Base-by-base conservation (phyloP, 2,329 filamentous ascomycete genomes). In the Calycina herbarum region DNA sequence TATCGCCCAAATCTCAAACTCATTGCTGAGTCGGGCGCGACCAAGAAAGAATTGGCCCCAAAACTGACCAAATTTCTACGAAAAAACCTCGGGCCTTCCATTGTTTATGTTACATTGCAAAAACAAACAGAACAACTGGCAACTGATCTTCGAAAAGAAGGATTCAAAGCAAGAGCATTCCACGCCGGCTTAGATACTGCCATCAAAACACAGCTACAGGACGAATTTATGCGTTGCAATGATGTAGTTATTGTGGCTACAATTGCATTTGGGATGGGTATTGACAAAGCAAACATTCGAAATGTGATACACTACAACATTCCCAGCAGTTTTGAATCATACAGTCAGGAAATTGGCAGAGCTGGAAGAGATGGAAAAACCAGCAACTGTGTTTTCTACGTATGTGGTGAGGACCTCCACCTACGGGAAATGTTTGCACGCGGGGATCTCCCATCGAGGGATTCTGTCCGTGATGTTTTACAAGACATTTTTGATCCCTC, bases 91-190 rank as follows among this genome's bases (percentile, higher is more conserved):
- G 87, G 86, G 0, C 78, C 86, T 2, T 84, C 84, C 0, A 83
- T 89, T 27, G 79, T 89, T 13, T 89, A 89, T 63, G 85, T 88
- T 1, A 87, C 85, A 0, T 73, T 83, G 0, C 86, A 88, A 65
- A 82, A 80, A 72, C 81, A 85, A 69, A 79, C 84, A 0, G 83
- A 82, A 64, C 57, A 63, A 0, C 73, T 86, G 6, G 82, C 82
- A 1, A 45, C 65, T 0, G 69, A 75, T 1, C 71, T 86, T 1
- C 69, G 66, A 0, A 65, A 66, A 0, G 65, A 79, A 5, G 78
- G 78, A 0, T 81, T 84, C 64, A 77, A 78, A 2, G 80, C 80
- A 0, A 74, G 76, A 2, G 76, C 79, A 7, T 86, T 84, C 57
- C 83, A 86, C 67, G 83, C 83, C 0, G 83, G 83, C 0, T 79